Evolutionary conservation across 2,329 filamentous ascomycete species (phyloP).

Genomic region (Fusarium longipes): DNA sequence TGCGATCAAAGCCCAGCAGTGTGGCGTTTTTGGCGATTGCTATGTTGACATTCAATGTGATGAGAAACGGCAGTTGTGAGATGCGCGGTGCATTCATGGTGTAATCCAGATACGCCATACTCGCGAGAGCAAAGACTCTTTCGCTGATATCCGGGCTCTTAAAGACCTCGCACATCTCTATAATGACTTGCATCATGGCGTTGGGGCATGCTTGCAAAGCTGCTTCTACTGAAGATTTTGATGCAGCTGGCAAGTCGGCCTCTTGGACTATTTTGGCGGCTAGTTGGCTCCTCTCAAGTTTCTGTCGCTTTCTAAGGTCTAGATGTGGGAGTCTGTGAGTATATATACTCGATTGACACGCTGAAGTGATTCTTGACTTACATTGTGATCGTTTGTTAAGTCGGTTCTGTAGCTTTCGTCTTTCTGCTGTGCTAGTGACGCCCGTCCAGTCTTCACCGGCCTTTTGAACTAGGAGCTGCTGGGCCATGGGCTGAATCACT

Average conservation of each 20-base stretch:
- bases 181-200: background rate
- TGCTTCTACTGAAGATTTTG: background rate
- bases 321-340: fast-evolving
- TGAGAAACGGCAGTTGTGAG: slow-evolving; percentile 16
- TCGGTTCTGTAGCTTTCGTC: slow-evolving; percentile 23
- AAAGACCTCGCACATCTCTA: slow-evolving; percentile 12
- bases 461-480: slow-evolving; percentile 11
- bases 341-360: fast-evolving
- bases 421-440: slow-evolving; percentile 14
- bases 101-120: slow-evolving; percentile 21
- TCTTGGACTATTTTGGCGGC: background rate
- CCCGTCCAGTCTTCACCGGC: slow-evolving; percentile 20
- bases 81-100: slow-evolving; percentile 8
- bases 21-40: slow-evolving; percentile 16
- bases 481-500: slow-evolving; percentile 14
- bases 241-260: background rate
- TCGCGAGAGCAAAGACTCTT: background rate
- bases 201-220: background rate
- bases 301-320: slow-evolving; percentile 16
- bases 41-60: slow-evolving; percentile 21
- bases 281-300: background rate
- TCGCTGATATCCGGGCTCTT: background rate
- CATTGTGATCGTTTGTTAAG: slow-evolving; percentile 25
- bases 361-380: background rate
- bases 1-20: background rate